Conservation (phyloP, 306 rosid genomes). For the Cucumis hystrix region DNA sequence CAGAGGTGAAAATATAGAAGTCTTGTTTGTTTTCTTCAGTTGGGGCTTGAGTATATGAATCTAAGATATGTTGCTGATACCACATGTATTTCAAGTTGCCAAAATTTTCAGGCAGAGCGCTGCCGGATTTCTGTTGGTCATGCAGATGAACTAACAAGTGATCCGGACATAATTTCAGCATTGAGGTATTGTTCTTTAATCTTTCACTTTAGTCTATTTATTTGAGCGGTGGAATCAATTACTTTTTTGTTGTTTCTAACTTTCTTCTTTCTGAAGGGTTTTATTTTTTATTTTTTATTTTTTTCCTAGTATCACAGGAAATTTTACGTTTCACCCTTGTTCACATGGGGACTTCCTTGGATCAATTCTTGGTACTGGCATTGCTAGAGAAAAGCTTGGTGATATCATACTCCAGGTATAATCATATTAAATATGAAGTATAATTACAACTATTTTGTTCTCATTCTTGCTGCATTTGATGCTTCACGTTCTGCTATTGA, state of each 20-base stretch:
- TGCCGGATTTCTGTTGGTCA: constrained; percentile 82
- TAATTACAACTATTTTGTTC: neutral
- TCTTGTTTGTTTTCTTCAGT: neutral
- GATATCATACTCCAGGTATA: constrained; percentile 77
- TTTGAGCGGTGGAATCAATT: neutral
- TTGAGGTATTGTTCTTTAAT: constrained; percentile 31
- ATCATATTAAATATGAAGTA: neutral
- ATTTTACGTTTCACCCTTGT: constrained; percentile 67
- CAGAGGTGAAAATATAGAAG: constrained; percentile 43
- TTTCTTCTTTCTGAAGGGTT: neutral
- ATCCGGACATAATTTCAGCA: constrained; percentile 78
- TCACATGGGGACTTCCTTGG: constrained; percentile 93
- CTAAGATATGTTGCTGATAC: constrained; percentile 7
- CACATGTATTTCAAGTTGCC: neutral
- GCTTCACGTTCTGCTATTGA: neutral
- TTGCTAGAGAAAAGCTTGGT: constrained; percentile 70
- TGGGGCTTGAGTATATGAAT: neutral
- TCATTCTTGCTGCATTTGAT: neutral
- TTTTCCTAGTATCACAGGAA: constrained; percentile 62
- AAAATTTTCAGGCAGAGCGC: constrained; percentile 67
- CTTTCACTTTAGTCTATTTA: neutral
- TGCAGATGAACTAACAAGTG: constrained; percentile 63
- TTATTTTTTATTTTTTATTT: neutral
- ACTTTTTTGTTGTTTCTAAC: neutral
- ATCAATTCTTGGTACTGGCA: constrained; percentile 77